Evolutionary conservation across 352 stramenopile species (phyloP), one percentile per base, ranked within the genome.

Genomic region (Globisporangium echinulatum): DNA sequence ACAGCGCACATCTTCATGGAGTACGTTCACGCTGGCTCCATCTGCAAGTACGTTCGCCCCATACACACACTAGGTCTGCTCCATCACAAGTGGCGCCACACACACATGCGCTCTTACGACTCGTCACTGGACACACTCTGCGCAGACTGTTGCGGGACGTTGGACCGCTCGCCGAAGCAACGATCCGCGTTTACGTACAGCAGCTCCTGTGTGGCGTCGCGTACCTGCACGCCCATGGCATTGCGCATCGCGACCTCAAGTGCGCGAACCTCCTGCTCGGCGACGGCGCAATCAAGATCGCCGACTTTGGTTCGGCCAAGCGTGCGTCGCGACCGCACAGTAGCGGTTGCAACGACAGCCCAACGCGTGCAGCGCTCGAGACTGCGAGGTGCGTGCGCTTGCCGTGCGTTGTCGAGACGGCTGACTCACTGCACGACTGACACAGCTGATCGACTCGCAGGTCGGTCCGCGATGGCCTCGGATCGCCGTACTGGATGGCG

Each of bases 401-500:
- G 36, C 42, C 25, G 25, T 2, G 25, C 25, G 25, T 25, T 25
- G 25, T 25, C 25, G 25, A 25, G 25, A 25, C 25, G 25, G 2
- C 25, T 25, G 25, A 25, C 25, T 25, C 25, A 25, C 1, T 25
- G 25, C 25, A 17, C 44, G 14, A 14, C 39, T 51, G 11, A 52
- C 15, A 46, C 52, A 15, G 43, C 57, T 25, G 59, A 67, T 15
- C 61, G 54, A 25, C 25, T 25, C 14, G 58, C 58, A 90, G 78
- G 50, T 91, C 82, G 0, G 79, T 88, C 19, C 72, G 78, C 25
- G 77, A 92, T 56, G 80, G 82, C 11, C 61, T 90, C n/a, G 87
- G 96, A 0, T 97, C 87, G 14, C 90, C 93, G n/a, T 97, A 95
- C 61, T 98, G 90, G 90, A 97, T 98, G 92, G 91, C 94, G 7